Evolutionary conservation across 2,329 filamentous ascomycete genomes (phyloP).

Genomic region (Graphilbum sp.): DNA sequence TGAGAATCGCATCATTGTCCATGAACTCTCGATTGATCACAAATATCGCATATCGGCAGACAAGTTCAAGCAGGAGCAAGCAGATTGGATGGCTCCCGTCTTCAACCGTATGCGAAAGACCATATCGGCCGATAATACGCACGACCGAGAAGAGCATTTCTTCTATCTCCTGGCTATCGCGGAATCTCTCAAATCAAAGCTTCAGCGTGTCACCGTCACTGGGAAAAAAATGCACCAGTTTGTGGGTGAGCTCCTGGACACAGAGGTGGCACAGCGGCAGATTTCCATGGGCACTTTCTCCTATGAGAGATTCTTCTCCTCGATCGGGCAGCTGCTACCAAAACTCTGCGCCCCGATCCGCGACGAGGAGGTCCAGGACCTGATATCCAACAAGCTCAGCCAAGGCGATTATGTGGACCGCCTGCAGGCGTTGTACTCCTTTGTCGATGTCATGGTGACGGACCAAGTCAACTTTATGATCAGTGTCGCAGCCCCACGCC

Average conservation of each 20-base stretch:
- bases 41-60: constrained; percentile 56
- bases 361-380: constrained; percentile 56
- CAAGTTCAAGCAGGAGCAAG: constrained; percentile 41
- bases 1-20: constrained; percentile 57
- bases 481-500: constrained; percentile 50
- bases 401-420: constrained; percentile 56
- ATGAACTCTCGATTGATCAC: constrained; percentile 66
- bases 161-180: constrained; percentile 55
- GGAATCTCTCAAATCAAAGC: constrained; percentile 52
- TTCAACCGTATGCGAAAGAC: constrained; percentile 43
- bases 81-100: constrained; percentile 29
- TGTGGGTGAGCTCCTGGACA: constrained; percentile 60
- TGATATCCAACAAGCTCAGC: constrained; percentile 44
- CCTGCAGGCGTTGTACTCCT: constrained; percentile 56
- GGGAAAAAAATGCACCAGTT: constrained; percentile 59
- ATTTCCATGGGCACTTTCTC: constrained; percentile 60
- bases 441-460: constrained; percentile 62
- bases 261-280: constrained; percentile 52
- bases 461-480: constrained; percentile 75
- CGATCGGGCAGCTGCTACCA: constrained; percentile 59
- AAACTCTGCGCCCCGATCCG: constrained; percentile 68
- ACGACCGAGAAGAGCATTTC: constrained; percentile 47
- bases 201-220: constrained; percentile 53
- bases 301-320: constrained; percentile 63
- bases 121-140: constrained; percentile 48